phyloP scores from a whole-genome alignment of 2,329 filamentous ascomycete species.

The Reticulascus tulasneorum region DNA sequence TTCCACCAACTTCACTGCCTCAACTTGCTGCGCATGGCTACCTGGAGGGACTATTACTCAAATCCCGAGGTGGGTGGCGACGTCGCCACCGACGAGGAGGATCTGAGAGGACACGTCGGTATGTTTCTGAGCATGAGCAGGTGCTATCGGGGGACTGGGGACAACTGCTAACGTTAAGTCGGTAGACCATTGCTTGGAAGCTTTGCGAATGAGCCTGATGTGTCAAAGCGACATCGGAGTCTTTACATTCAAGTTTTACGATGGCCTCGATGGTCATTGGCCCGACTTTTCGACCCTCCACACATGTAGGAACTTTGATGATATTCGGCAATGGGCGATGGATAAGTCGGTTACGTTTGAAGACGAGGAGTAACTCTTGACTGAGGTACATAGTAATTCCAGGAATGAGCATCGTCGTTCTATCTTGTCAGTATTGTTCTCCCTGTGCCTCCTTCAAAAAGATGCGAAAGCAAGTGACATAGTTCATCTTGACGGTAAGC shows the following conservation, averaged over 20 bases:
- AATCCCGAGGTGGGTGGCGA: slow-evolving; percentile 39
- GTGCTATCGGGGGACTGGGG: not conserved
- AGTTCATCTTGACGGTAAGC: too few species aligned
- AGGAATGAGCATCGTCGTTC: too few species aligned
- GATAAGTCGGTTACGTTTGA: slow-evolving; percentile 44
- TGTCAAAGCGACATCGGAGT: slow-evolving; percentile 52
- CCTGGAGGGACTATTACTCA: slow-evolving; percentile 46
- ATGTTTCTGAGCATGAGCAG: slow-evolving; percentile 16
- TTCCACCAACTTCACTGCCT: slow-evolving; percentile 54
- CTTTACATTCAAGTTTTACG: slow-evolving; percentile 48
- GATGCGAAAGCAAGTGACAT: too few species aligned
- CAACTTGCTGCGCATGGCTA: slow-evolving; percentile 43
- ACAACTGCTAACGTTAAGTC: slow-evolving; percentile 1
- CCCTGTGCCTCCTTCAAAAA: too few species aligned
- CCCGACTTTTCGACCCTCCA: slow-evolving; percentile 51
- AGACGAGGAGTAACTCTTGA: slow-evolving; percentile 38
- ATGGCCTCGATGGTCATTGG: slow-evolving; percentile 46
- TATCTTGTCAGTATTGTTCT: too few species aligned
- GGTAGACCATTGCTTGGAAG: slow-evolving; percentile 50
- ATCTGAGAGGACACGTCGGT: slow-evolving; percentile 40
- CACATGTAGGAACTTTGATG: slow-evolving; percentile 51
- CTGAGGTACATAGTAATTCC: too few species aligned
- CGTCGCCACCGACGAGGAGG: slow-evolving; percentile 36
- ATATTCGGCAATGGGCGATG: slow-evolving; percentile 46
- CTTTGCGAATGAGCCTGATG: slow-evolving; percentile 48